phyloP scores from a whole-genome alignment of 192 early-diverging fungal species.

The Linderina pennispora region DNA sequence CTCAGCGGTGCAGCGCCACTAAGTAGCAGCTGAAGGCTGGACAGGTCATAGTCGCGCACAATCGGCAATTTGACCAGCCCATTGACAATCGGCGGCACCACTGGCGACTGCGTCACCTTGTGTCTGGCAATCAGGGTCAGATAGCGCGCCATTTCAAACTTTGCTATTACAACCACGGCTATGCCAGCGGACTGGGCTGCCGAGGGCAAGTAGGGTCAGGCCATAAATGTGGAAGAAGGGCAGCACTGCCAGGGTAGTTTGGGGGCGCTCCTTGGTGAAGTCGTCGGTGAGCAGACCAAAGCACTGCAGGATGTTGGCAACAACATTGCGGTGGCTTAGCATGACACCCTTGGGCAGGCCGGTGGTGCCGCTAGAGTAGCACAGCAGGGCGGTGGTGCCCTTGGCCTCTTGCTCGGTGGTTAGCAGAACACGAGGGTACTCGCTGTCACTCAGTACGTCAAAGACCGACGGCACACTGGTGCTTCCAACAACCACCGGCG shows the following conservation, averaged over 20 bases:
- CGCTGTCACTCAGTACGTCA: background rate
- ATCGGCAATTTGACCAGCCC: slow-evolving; percentile 60
- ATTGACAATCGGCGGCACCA: slow-evolving; percentile 62
- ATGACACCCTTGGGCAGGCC: slow-evolving; percentile 60
- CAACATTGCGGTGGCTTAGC: slow-evolving; percentile 59
- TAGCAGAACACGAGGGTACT: background rate
- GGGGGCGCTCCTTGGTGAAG: no score
- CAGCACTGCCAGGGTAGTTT: slow-evolving; percentile 21
- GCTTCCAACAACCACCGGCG: background rate
- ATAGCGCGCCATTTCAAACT: slow-evolving; percentile 60
- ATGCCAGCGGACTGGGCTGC: slow-evolving; percentile 14
- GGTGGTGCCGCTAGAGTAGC: slow-evolving; percentile 67
- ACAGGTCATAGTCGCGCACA: slow-evolving; percentile 56
- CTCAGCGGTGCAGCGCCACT: slow-evolving; percentile 77
- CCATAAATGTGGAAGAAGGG: slow-evolving; percentile 66
- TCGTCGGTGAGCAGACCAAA: no score
- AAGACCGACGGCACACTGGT: background rate
- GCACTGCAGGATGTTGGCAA: slow-evolving; percentile 51
- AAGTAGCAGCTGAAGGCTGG: slow-evolving; percentile 51
- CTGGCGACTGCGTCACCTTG: slow-evolving; percentile 50
- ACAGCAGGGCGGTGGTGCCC: slow-evolving; percentile 44
- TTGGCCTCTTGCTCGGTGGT: background rate
- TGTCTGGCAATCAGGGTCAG: slow-evolving; percentile 55
- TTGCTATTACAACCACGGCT: slow-evolving; percentile 56
- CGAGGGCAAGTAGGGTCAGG: slow-evolving; percentile 16